Conservation (phyloP, 352 stramenopile genomes). For the Globisporangium abappressorium region DNA sequence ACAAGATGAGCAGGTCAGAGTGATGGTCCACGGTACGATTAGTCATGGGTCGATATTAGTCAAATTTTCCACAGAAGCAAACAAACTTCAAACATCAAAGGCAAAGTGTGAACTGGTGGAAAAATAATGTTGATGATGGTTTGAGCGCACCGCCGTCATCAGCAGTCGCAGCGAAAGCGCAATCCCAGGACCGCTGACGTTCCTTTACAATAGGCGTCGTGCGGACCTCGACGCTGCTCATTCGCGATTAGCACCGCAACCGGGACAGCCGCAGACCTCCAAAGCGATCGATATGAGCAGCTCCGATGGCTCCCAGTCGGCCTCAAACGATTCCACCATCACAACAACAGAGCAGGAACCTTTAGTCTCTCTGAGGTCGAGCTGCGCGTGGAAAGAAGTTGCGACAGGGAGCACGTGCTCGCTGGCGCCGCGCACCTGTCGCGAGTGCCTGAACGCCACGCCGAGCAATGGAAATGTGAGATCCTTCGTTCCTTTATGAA, state of each 20-base stretch:
- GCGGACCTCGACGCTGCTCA: not conserved
- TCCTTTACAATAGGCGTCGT: not conserved
- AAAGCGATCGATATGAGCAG: not conserved
- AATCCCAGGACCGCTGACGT: not conserved
- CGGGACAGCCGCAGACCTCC: not conserved
- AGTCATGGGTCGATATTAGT: not conserved
- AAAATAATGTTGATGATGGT: not conserved
- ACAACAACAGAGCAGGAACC: not conserved
- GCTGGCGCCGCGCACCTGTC: conserved; percentile 28
- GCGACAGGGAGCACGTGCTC: conserved; percentile 16
- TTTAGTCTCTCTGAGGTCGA: conserved; percentile 11
- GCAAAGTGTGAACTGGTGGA: not conserved
- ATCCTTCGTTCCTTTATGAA: not conserved
- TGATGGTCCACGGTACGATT: not conserved
- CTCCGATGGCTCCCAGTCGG: not conserved
- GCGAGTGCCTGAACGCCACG: conserved; percentile 30
- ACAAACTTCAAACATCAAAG: not conserved
- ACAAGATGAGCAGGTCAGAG: not conserved
- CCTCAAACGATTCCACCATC: not conserved
- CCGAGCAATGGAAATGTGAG: conserved; percentile 32
- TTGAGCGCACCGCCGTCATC: not conserved
- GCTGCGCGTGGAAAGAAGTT: conserved; percentile 31
- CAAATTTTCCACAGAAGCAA: not conserved
- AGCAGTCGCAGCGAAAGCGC: not conserved
- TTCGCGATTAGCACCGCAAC: not conserved